phyloP scores from a whole-genome alignment of 441 rosid genomes.

The California macrophylla region DNA sequence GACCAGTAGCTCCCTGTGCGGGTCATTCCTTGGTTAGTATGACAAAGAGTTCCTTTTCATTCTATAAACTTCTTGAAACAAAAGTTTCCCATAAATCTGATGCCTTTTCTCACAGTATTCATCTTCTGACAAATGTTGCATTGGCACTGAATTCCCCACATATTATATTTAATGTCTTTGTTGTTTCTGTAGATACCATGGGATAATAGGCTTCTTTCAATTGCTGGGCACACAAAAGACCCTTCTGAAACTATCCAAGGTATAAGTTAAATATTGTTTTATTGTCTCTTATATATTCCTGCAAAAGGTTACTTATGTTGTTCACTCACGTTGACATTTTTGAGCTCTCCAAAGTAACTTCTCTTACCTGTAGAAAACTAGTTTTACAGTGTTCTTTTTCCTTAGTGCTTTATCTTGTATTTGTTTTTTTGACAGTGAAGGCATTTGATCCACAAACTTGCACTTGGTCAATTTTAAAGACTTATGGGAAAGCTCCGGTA shows the following conservation, averaged over 20 bases:
- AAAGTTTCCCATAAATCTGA: slow-evolving; percentile 12
- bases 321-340: not conserved
- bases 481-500: slow-evolving; percentile 96
- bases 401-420: not conserved
- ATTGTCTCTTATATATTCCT: not conserved
- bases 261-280: slow-evolving; percentile 17
- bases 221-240: slow-evolving; percentile 93
- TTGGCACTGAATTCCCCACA: slow-evolving; percentile 9
- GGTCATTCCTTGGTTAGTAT: slow-evolving; percentile 92
- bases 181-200: slow-evolving; percentile 59
- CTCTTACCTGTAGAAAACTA: not conserved
- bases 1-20: slow-evolving; percentile 56
- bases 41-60: slow-evolving; percentile 13
- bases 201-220: slow-evolving; percentile 83
- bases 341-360: not conserved
- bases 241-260: slow-evolving; percentile 85
- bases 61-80: slow-evolving; percentile 13
- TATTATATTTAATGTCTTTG: slow-evolving; percentile 10
- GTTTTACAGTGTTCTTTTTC: not conserved
- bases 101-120: slow-evolving; percentile 18
- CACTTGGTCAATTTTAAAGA: slow-evolving; percentile 82
- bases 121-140: slow-evolving; percentile 18
- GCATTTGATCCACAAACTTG: slow-evolving; percentile 59
- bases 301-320: not conserved
- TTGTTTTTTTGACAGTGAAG: slow-evolving; percentile 57